Base-by-base conservation (phyloP, 192 early-diverging fungal genomes). In the Coemansia sp. region DNA sequence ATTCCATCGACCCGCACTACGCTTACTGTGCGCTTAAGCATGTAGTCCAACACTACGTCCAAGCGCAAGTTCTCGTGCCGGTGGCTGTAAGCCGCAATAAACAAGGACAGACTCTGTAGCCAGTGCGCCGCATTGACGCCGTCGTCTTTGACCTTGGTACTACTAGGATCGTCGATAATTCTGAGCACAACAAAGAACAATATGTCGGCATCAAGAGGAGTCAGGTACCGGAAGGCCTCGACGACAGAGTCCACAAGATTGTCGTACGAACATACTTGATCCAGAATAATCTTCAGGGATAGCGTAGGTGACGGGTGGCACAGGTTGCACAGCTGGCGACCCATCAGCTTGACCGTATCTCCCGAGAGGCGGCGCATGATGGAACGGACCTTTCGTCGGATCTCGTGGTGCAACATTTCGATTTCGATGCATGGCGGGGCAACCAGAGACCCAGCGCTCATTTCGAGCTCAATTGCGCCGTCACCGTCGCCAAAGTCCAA, bases 261-360 rank as follows among this genome's bases (percentile, higher is more conserved):
- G 59, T 74, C 77, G 29, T 80, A 80, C 1, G 72, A 74, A 48
- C 67, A 74, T 39, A 80, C 77, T 48, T 80, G 77, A 37, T 74
- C 77, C 43, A 80, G 55, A 40, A 74, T 48, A 12, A 80, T 63
- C 41, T 67, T 74, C 2, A 74, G 57, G 4, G 72, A 65, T 33
- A 80, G 37, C 21, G 62, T 60, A 12, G 77, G 77, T 26, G 71
- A 67, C 3, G 68, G 37, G n/a, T 74, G 77, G 48, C 71, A 74
- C 21, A 74, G 55, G n/a, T 39, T 62, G 61, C 72, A 74, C 3
- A 80, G 62, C 54, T 68, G 71, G 17, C 77, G 63, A 3, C 72
- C 71, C 65, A 80, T 67, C 3, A 65, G 48, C 48, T 71, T 74
- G 46, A 71, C 72, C 0, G 67, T 80, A 39, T 80, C 77, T 17